phyloP scores from a whole-genome alignment of 2,329 filamentous ascomycete species.

The Phyllachora maydis region DNA sequence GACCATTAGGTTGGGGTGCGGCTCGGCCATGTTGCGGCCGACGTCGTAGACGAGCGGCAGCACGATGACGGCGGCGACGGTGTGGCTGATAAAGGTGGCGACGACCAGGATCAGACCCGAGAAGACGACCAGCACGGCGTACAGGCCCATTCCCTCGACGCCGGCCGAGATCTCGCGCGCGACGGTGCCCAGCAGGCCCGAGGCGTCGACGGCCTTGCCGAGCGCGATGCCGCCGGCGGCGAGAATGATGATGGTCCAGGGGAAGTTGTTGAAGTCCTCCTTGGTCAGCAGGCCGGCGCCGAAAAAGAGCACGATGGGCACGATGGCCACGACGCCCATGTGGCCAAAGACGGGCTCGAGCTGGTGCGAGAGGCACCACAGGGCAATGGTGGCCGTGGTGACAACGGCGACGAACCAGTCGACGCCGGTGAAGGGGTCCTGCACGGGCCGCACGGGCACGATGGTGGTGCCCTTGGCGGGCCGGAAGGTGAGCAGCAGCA shows the following conservation, averaged over 20 bases:
- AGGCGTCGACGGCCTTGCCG: constrained; percentile 85
- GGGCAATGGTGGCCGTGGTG: constrained; percentile 62
- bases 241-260: constrained; percentile 98
- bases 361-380: constrained; percentile 88
- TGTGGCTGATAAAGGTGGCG: constrained; percentile 95
- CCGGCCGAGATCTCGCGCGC: constrained; percentile 52
- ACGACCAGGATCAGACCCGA: constrained; percentile 70
- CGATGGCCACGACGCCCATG: constrained; percentile 95
- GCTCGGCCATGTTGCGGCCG: constrained; percentile 65
- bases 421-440: constrained; percentile 68
- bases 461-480: constrained; percentile 74
- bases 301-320: constrained; percentile 90
- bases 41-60: constrained; percentile 78
- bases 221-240: constrained; percentile 83
- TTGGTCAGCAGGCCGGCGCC: constrained; percentile 91
- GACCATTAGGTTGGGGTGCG: constrained; percentile 83
- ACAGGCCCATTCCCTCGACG: constrained; percentile 64
- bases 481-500: constrained; percentile 70
- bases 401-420: constrained; percentile 86
- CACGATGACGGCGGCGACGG: constrained; percentile 87
- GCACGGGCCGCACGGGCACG: constrained; percentile 75
- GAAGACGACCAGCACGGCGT: constrained; percentile 74
- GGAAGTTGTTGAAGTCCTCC: constrained; percentile 99
- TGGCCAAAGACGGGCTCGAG: constrained; percentile 79
- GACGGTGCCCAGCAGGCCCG: constrained; percentile 76